Evolutionary conservation across 2,329 filamentous ascomycete genomes (phyloP).

Genomic region (Venturia pyrina): DNA sequence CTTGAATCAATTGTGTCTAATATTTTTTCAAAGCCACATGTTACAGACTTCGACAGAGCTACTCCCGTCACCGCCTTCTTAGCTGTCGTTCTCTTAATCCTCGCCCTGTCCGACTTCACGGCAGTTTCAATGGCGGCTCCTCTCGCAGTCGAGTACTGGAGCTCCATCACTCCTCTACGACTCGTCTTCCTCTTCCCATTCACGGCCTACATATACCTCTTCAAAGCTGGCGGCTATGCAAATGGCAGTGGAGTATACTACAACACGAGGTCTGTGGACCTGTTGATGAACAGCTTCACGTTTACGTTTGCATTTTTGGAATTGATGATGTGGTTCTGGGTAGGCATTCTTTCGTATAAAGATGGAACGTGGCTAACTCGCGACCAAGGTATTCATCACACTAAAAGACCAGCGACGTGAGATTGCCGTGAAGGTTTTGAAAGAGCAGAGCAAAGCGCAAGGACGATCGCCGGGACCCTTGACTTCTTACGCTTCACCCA

Average conservation of each 20-base stretch:
- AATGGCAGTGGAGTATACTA: conserved; percentile 20
- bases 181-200: conserved; percentile 52
- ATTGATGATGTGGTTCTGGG: conserved; percentile 80
- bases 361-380: not conserved
- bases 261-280: conserved; percentile 38
- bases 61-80: conserved; percentile 57
- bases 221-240: conserved; percentile 42
- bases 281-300: conserved; percentile 72
- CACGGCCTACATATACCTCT: conserved; percentile 55
- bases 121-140: conserved; percentile 35
- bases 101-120: conserved; percentile 37
- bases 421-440: conserved; percentile 21
- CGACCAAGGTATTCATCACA: conserved; percentile 23
- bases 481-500: not conserved
- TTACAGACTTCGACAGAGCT: conserved; percentile 56
- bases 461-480: not conserved
- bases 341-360: conserved; percentile 19
- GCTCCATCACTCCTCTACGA: conserved; percentile 50
- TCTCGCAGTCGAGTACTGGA: conserved; percentile 36
- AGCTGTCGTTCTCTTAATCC: conserved; percentile 61
- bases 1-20: not conserved
- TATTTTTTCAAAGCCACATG: conserved; percentile 43
- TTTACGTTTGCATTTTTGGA: conserved; percentile 82
- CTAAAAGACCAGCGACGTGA: conserved; percentile 27
- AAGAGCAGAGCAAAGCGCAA: conserved; percentile 19